Base-by-base conservation (phyloP, 163 green algal genomes). In the Smithsoniella earleae region DNA sequence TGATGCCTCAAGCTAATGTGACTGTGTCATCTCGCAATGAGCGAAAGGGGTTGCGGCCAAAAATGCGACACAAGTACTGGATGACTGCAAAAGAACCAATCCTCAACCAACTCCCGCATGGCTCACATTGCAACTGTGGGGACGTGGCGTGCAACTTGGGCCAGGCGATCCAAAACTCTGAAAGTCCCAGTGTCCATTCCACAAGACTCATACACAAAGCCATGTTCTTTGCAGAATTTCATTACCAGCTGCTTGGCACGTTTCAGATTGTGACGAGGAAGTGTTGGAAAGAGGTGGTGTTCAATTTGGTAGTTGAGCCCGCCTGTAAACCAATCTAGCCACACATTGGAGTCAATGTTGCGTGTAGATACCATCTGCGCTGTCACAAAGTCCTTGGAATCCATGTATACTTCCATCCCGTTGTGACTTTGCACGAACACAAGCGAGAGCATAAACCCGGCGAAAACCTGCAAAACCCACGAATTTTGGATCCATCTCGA, bases 391-490 rank as follows among this genome's bases (percentile, higher is more conserved):
- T 92, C 86, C 44, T 85, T 87, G 31, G 62, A 40, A 2, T 82
- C 81, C 31, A 81, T 78, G 83, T 91, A 88, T 0, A 92, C 79
- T 72, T 91, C 85, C 86, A 90, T 92, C 66, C 79, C 86, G 43
- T 92, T 92, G 84, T 92, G 86, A 75, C 82, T 89, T 66, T 91
- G 86, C 62, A 90, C 80, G 76, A 92, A 92, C 2, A 90, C 86
- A 34, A 90, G 79, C 38, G 62, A 73, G 3, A 90, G 82, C 28
- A 89, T 52, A 36, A 87, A 80, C 6, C 86, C 86, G 20, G 65
- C 66, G 6, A 86, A 28, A n/a, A 81, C 36, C 74, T 92, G 77
- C 16, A 46, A 18, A 20, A 49, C 30, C 28, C 46, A 78, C 20
- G 46, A 74, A 87, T 18, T 46, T 16, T n/a, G 76, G 3, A n/a